A percentile compares a stretch with the other conserved stretches of the same genome.
Evolutionary conservation across 2,329 filamentous ascomycete species (phyloP).

Genomic region (Exophiala sideris): DNA sequence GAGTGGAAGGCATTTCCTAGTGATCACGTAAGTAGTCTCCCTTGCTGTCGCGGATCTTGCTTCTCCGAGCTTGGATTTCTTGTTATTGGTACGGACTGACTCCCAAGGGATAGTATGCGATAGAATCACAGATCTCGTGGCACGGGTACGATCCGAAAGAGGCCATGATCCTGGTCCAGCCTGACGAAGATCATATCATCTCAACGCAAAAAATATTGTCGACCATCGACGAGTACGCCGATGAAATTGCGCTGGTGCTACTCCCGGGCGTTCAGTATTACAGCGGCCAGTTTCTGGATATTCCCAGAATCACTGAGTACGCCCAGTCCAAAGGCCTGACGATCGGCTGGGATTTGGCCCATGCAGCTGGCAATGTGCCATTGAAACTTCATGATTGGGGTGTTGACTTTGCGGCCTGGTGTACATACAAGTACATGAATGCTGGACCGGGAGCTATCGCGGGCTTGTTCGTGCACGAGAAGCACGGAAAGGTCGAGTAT

Average conservation of each 20-base stretch:
- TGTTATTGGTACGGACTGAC: conserved; percentile 15
- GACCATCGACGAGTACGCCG: conserved; percentile 70
- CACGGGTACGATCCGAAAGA: conserved; percentile 64
- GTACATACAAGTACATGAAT: conserved; percentile 93
- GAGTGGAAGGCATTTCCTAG: conserved; percentile 88
- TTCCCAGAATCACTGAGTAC: conserved; percentile 70
- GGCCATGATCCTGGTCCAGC: conserved; percentile 71
- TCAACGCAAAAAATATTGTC: conserved; percentile 67
- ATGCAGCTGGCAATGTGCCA: conserved; percentile 80
- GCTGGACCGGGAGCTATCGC: conserved; percentile 78
- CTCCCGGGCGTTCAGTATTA: conserved; percentile 89
- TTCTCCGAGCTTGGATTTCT: not conserved
- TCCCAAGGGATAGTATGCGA: conserved; percentile 61
- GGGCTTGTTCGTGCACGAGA: conserved; percentile 75
- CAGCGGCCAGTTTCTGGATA: conserved; percentile 83
- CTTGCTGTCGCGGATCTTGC: not conserved
- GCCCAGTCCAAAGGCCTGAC: conserved; percentile 67
- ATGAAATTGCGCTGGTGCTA: conserved; percentile 69
- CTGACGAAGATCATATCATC: conserved; percentile 56
- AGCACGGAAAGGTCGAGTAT: conserved; percentile 58
- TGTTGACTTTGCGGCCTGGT: conserved; percentile 90
- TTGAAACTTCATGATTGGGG: conserved; percentile 80
- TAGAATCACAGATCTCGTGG: conserved; percentile 73
- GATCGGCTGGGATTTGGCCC: conserved; percentile 84
- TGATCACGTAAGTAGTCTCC: conserved; percentile 62